phyloP scores from a whole-genome alignment of 805 yeast genomes.

The Wickerhamiella qilinensis region DNA sequence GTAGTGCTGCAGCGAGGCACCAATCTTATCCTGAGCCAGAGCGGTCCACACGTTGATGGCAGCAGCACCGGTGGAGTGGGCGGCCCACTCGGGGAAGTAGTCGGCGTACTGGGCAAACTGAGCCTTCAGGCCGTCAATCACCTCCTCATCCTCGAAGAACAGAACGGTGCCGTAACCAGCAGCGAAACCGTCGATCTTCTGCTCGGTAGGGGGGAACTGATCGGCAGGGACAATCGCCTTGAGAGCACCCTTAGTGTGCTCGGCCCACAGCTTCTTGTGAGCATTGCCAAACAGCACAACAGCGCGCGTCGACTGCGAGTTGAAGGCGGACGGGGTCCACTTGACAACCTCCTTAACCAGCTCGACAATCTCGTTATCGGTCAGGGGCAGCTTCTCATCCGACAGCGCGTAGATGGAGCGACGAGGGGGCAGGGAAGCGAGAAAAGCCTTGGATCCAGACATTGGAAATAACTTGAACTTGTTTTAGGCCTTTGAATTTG shows the following conservation, averaged over 20 bases:
- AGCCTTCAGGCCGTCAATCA: conserved; percentile 26
- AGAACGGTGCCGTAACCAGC: conserved; percentile 33
- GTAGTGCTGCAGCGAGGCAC: conserved; percentile 39
- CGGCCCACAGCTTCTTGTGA: conserved; percentile 31
- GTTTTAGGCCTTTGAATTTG: too few relatives aligned
- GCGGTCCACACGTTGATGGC: conserved; percentile 37
- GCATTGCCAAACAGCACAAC: conserved; percentile 30
- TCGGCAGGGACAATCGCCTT: conserved; percentile 24
- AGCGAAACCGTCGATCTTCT: conserved; percentile 26
- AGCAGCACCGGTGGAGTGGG: conserved; percentile 29
- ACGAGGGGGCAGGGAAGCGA: conserved; percentile 21
- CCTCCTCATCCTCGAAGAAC: conserved; percentile 30
- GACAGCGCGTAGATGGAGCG: conserved; percentile 33
- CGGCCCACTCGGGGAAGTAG: conserved; percentile 32
- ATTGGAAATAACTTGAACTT: too few relatives aligned
- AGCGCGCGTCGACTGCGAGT: conserved; percentile 35
- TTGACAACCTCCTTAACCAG: conserved; percentile 30
- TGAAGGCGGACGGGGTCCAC: conserved; percentile 36
- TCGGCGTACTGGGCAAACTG: conserved; percentile 29
- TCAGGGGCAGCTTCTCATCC: conserved; percentile 29
- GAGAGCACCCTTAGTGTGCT: conserved; percentile 20
- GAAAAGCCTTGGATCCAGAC: conserved; percentile 1
- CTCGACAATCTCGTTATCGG: conserved; percentile 25
- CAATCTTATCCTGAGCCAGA: conserved; percentile 28
- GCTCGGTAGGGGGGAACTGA: conserved; percentile 25